phyloP scores from a whole-genome alignment of 2,329 filamentous ascomycete species.

The Acrocalymma vagum region DNA sequence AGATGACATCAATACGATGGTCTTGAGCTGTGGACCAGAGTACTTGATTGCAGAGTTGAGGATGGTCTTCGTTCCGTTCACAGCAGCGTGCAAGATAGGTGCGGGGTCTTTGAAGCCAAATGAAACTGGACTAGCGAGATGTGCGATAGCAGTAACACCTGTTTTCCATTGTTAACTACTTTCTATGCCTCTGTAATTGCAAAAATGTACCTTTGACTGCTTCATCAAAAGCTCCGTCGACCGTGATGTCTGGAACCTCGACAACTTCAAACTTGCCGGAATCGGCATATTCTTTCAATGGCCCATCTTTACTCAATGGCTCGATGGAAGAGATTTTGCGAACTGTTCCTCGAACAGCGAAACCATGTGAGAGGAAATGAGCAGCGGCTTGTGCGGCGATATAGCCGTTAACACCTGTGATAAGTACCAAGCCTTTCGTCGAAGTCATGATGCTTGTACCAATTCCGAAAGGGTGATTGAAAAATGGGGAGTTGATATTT shows the following conservation, averaged over 20 bases:
- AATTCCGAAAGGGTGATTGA: too few relatives aligned
- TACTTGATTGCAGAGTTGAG: conserved; percentile 23
- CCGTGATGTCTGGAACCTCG: conserved; percentile 37
- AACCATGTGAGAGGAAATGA: conserved; percentile 33
- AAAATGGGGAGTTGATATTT: too few relatives aligned
- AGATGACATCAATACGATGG: conserved; percentile 34
- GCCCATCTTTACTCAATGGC: conserved; percentile 20
- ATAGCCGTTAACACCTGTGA: conserved; percentile 32
- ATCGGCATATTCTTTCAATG: conserved; percentile 26
- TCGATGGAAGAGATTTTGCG: conserved; percentile 27
- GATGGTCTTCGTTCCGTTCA: conserved; percentile 29
- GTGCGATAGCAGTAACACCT: conserved; percentile 29
- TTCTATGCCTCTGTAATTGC: neutral
- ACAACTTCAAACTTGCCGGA: conserved; percentile 28
- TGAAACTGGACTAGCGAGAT: conserved; percentile 29
- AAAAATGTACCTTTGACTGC: conserved; percentile 30
- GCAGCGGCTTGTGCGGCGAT: conserved; percentile 35
- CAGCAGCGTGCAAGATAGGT: conserved; percentile 27
- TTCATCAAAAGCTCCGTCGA: conserved; percentile 34
- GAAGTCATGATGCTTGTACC: too few relatives aligned
- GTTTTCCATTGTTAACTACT: neutral
- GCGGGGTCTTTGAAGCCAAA: conserved; percentile 28
- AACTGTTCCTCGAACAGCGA: conserved; percentile 41
- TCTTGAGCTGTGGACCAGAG: conserved; percentile 35
- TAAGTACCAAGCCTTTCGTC: conserved; percentile 35